Conservation (phyloP, 1,284 basidiomycete genomes). For the Cryptococcus sp. region DNA sequence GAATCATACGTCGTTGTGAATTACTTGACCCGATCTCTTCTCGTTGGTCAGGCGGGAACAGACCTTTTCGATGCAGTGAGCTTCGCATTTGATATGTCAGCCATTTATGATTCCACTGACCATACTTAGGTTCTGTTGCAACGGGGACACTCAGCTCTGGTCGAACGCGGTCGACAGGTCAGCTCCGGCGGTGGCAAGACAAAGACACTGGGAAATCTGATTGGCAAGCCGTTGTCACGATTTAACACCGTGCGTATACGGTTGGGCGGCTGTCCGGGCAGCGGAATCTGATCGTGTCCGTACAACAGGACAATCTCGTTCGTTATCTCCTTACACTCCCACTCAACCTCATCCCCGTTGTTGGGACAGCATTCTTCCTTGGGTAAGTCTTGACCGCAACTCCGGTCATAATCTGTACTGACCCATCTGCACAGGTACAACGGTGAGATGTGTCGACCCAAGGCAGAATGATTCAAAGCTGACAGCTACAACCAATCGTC, state of each 20-base stretch:
- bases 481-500: background rate
- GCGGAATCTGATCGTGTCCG: background rate
- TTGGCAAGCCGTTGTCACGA: constrained; percentile 49
- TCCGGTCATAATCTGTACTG: background rate
- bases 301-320: constrained; percentile 43
- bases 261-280: background rate
- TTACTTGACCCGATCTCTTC: constrained; percentile 57
- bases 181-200: constrained; percentile 26
- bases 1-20: constrained; percentile 56
- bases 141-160: constrained; percentile 51
- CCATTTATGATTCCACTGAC: background rate
- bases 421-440: constrained; percentile 33
- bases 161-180: constrained; percentile 51
- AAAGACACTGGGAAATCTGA: constrained; percentile 48
- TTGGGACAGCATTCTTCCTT: constrained; percentile 66
- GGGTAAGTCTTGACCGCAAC: constrained; percentile 42
- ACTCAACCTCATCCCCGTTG: constrained; percentile 64
- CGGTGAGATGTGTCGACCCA: constrained; percentile 22
- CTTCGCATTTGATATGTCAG: background rate
- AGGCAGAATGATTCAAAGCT: background rate
- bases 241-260: constrained; percentile 36
- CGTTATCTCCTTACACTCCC: constrained; percentile 54
- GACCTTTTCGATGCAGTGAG: constrained; percentile 55
- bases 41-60: constrained; percentile 56
- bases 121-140: constrained; percentile 47